phyloP scores from a whole-genome alignment of 495 filamentous ascomycete genomes.

The Podospora tetraspora region DNA sequence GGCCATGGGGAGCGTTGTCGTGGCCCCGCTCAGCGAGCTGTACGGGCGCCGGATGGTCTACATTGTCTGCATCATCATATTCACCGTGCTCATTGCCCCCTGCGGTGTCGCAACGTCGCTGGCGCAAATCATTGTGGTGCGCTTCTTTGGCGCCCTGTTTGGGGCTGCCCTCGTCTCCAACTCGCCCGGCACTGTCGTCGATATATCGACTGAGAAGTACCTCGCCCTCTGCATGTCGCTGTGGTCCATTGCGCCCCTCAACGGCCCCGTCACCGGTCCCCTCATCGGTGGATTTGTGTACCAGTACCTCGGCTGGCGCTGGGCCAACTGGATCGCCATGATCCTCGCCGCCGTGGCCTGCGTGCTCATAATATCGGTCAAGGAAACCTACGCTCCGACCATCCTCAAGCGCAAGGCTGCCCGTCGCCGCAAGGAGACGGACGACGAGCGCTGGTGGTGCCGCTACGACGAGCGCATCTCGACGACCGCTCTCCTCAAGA shows the following conservation, averaged over 20 bases:
- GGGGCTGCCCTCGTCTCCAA: slow-evolving; percentile 77
- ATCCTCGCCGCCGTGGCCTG: slow-evolving; percentile 59
- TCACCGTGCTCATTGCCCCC: slow-evolving; percentile 63
- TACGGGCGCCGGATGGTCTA: slow-evolving; percentile 75
- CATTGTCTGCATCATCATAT: slow-evolving; percentile 55
- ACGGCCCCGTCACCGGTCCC: slow-evolving; percentile 58
- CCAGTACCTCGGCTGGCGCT: slow-evolving; percentile 77
- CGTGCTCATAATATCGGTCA: slow-evolving; percentile 48
- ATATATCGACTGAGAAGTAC: slow-evolving; percentile 65
- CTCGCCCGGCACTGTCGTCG: slow-evolving; percentile 74
- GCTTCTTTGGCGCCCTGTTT: slow-evolving; percentile 73
- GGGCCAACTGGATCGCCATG: slow-evolving; percentile 76
- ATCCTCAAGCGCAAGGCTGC: slow-evolving; percentile 66
- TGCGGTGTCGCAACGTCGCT: slow-evolving; percentile 64
- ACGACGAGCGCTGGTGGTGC: slow-evolving; percentile 70
- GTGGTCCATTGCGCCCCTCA: slow-evolving; percentile 74
- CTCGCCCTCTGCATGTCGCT: slow-evolving; percentile 68
- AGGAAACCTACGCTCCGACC: slow-evolving; percentile 74
- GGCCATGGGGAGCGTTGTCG: slow-evolving; percentile 64
- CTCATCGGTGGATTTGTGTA: slow-evolving; percentile 73
- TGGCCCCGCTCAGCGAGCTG: slow-evolving; percentile 71
- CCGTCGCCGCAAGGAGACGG: slow-evolving; percentile 63
- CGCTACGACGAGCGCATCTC: slow-evolving; percentile 63
- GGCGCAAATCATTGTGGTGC: slow-evolving; percentile 56
- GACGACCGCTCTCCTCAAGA: slow-evolving; percentile 46